Evolutionary conservation across 2,329 filamentous ascomycete genomes (phyloP).

Genomic region (Phyllosticta ampelicida): DNA sequence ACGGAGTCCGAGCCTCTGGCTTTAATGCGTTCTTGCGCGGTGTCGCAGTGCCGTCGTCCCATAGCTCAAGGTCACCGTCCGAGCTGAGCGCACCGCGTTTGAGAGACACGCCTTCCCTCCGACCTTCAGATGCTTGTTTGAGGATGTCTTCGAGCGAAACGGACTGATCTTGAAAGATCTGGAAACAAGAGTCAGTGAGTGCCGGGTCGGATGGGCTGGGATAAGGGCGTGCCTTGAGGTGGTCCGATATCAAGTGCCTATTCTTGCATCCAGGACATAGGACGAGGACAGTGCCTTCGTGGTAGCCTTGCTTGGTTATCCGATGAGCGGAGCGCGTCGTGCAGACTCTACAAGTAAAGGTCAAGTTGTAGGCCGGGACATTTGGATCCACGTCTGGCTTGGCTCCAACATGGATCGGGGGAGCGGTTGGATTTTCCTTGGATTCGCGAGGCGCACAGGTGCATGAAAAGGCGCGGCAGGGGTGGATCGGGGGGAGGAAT

Average conservation of each 20-base stretch:
- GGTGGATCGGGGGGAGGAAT: conserved; percentile 2
- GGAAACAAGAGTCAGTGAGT: background rate
- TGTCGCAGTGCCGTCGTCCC: conserved; percentile 55
- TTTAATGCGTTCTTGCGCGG: conserved; percentile 13
- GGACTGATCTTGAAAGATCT: conserved; percentile 62
- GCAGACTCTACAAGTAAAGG: conserved; percentile 89
- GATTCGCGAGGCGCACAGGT: conserved; percentile 23
- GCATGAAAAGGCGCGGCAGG: conserved; percentile 15
- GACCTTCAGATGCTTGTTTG: conserved; percentile 36
- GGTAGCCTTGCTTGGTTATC: conserved; percentile 90
- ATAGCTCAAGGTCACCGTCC: conserved; percentile 86
- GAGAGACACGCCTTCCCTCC: conserved; percentile 55
- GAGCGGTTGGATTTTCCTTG: conserved; percentile 17
- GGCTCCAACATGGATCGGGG: conserved; percentile 41
- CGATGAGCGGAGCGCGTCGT: conserved; percentile 67
- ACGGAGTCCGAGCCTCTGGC: background rate
- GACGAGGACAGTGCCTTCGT: conserved; percentile 79
- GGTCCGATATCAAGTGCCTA: conserved; percentile 84
- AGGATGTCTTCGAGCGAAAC: conserved; percentile 70
- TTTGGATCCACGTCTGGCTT: background rate
- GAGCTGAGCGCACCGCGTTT: conserved; percentile 60
- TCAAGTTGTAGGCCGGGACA: conserved; percentile 55
- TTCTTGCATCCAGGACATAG: conserved; percentile 78
- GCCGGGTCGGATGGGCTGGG: background rate
- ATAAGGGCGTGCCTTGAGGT: conserved; percentile 48